Evolutionary conservation across 2,329 filamentous ascomycete species (phyloP), one percentile per base, ranked within the genome.

Genomic region (Elsinoe batatas): DNA sequence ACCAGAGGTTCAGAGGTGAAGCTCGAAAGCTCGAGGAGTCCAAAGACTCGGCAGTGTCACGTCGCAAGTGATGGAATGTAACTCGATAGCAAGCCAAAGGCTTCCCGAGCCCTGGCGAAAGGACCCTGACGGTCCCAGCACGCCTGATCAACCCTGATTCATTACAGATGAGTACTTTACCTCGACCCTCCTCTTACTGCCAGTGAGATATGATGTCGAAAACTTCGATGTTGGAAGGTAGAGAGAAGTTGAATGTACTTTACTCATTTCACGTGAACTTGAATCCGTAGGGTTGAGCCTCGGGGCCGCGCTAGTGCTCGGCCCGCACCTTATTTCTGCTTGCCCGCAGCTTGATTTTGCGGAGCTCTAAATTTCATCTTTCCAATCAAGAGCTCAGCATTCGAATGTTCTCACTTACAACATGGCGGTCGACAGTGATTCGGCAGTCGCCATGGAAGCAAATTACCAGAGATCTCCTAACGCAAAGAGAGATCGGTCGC

Each of bases 381-480:
- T 18, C 6, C 8, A 44, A 18, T n/a, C 32, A 35, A 7, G 11
- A n/a, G 5, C 12, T 37, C 13, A 10, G 30, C 13, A 11, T 32
- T n/a, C 53, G 53, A 30, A 46, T 55, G 53, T 26, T 44, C 40
- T 37, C 13, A 6, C 8, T 26, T 22, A 15, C 53, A 55, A 47
- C 26, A 55, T 55, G 53, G 53, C 37, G 38, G 53, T 20, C 40
- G 53, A 55, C 10, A 47, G 13, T 44, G 53, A 44, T 12, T 26
- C 38, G 53, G 32, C 38, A 42, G 17, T 33, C 18, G 40, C 53
- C 40, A n/a, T 47, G 42, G 53, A 36, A n/a, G 38, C 30, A 15
- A 38, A 55, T 15, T 10, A 20, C n/a, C 22, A 55, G 40, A 26
- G 17, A 20, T 17, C 36, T 22, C 5, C 36, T 36, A 26, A 55